A percentile compares a stretch with the other conserved stretches of the same genome.
Conservation (phyloP, 2,329 filamentous ascomycete species). For the Zarea fungicola region DNA sequence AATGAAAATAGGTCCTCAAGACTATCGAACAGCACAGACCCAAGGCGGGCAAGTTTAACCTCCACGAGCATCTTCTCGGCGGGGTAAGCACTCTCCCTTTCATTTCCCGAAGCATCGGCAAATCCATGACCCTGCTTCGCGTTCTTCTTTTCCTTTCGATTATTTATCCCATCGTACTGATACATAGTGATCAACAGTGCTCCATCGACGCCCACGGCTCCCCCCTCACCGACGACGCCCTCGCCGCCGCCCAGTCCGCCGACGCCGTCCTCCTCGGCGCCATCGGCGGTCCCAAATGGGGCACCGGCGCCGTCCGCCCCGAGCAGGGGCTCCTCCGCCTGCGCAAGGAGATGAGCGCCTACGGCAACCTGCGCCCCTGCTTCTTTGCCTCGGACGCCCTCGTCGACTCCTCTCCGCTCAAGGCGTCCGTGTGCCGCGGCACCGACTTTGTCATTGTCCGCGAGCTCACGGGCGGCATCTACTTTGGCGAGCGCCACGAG, state of each 20-base stretch:
- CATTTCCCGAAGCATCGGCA: no score
- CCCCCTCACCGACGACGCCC: constrained; percentile 76
- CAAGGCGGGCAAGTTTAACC: constrained; percentile 72
- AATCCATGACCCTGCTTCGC: no score
- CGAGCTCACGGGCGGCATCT: constrained; percentile 88
- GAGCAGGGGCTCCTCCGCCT: constrained; percentile 89
- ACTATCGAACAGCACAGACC: constrained; percentile 68
- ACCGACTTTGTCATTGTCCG: constrained; percentile 91
- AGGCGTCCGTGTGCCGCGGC: constrained; percentile 76
- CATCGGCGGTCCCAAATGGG: constrained; percentile 96
- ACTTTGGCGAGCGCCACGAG: constrained; percentile 88
- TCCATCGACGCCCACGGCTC: constrained; percentile 80
- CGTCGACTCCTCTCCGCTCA: constrained; percentile 79
- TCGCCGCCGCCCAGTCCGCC: constrained; percentile 75
- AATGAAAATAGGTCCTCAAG: constrained; percentile 63
- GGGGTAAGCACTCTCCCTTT: constrained; percentile 59
- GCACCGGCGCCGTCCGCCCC: constrained; percentile 78
- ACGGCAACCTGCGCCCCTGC: constrained; percentile 93
- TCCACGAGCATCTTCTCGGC: constrained; percentile 84
- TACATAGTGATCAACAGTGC: no score
- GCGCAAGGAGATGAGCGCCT: constrained; percentile 89
- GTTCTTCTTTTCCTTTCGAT: not conserved
- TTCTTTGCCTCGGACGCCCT: constrained; percentile 88
- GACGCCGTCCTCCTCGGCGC: constrained; percentile 89
- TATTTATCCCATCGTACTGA: not conserved